A percentile compares a stretch with the other conserved stretches of the same genome.
These are phyloP conservation scores for Beauveria scarabaeidicola DNA, from an alignment of 2,329 filamentous ascomycete genomes.

Conservation along the genomic window DNA sequence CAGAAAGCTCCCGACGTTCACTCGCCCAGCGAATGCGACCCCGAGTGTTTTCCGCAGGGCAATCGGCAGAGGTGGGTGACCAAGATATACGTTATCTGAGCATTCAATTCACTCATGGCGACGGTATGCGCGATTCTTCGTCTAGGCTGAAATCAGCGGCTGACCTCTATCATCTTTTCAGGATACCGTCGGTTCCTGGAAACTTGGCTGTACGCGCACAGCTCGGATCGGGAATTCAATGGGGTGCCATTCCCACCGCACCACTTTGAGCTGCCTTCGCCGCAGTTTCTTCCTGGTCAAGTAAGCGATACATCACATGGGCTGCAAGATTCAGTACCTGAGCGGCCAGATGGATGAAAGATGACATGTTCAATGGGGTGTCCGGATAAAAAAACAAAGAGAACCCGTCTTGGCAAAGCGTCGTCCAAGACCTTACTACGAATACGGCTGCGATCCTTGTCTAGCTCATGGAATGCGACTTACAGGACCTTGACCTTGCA, in stretches of 20 bases:
- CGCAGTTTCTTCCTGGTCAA: constrained; percentile 31
- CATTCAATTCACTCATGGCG: constrained; percentile 39
- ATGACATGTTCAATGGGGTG: background rate
- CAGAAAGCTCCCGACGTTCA: constrained; percentile 29
- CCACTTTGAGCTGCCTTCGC: constrained; percentile 39
- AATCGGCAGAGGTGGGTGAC: constrained; percentile 17
- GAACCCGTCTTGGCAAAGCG: background rate
- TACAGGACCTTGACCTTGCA: background rate
- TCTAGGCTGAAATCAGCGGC: background rate
- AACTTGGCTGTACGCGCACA: constrained; percentile 37
- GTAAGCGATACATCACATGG: constrained; percentile 18
- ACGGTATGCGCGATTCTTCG: constrained; percentile 29
- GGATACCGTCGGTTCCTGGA: constrained; percentile 39
- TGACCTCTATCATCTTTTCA: constrained; percentile 15
- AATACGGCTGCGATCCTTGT: background rate
- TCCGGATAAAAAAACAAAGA: background rate
- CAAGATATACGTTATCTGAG: constrained; percentile 40
- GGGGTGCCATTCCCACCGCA: constrained; percentile 37
- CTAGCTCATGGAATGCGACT: background rate
- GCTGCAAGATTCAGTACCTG: constrained; percentile 24
- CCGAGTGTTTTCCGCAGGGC: constrained; percentile 25
- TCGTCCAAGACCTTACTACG: background rate
- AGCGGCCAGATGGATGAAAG: constrained; percentile 17
- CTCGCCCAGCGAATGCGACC: constrained; percentile 35
- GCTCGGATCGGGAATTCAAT: constrained; percentile 37